These are phyloP conservation scores for Phytophthora ohioensis DNA, from an alignment of 352 stramenopile genomes.

Conservation along the genomic window DNA sequence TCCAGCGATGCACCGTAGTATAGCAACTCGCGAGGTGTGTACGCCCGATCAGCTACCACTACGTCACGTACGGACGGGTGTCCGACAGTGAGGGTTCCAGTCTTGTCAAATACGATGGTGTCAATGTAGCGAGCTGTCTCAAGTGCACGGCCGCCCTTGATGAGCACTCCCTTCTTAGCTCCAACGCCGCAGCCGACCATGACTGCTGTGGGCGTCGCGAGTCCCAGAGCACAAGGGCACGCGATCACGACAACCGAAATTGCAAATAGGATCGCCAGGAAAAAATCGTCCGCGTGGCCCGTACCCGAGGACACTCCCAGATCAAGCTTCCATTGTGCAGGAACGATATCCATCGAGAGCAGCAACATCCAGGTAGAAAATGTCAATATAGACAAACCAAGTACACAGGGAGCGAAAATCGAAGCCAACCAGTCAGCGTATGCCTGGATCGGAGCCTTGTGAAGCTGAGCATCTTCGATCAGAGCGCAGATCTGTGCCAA, in stretches of 20 bases:
- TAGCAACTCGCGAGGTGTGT: constrained; percentile 73
- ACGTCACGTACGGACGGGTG: constrained; percentile 85
- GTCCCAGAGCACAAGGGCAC: constrained; percentile 84
- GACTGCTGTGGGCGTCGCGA: constrained; percentile 87
- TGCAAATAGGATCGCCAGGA: constrained; percentile 82
- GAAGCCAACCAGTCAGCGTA: constrained; percentile 67
- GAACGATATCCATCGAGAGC: constrained; percentile 9
- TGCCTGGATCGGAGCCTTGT: constrained; percentile 90
- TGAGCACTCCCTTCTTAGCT: constrained; percentile 88
- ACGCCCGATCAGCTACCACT: constrained; percentile 69
- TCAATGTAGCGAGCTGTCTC: constrained; percentile 88
- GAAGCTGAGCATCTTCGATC: constrained; percentile 88
- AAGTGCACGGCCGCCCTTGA: constrained; percentile 87
- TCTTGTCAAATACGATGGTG: constrained; percentile 95
- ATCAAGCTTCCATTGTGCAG: constrained; percentile 38
- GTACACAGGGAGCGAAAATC: constrained; percentile 40
- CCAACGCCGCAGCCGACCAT: constrained; percentile 91
- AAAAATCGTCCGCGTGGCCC: constrained; percentile 73
- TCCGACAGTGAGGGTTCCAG: constrained; percentile 90
- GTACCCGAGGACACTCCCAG: constrained; percentile 42
- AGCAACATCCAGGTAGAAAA: constrained; percentile 32
- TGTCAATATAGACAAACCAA: constrained; percentile 28
- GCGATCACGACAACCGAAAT: constrained; percentile 92
- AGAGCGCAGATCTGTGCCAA: constrained; percentile 84
- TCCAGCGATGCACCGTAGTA: constrained; percentile 86